Conservation (phyloP, 208 protist genomes). For the Leishmania arabica region DNA sequence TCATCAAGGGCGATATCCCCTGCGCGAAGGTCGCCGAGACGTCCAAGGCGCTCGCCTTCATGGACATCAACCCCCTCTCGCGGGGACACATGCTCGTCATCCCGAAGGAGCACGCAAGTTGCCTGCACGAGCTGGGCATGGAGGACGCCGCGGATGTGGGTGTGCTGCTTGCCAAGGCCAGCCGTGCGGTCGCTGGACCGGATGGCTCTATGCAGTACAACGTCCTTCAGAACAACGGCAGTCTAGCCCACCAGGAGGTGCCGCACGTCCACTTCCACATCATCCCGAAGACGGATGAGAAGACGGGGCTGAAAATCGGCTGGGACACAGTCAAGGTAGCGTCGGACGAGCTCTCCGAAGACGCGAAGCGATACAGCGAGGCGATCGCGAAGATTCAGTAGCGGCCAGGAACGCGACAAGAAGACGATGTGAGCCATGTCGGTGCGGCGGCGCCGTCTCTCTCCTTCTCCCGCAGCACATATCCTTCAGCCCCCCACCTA, state of each 20-base stretch:
- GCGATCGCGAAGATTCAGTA: constrained; percentile 57
- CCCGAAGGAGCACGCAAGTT: constrained; percentile 78
- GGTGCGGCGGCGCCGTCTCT: background rate
- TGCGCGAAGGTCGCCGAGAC: constrained; percentile 89
- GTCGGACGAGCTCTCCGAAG: constrained; percentile 57
- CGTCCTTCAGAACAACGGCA: constrained; percentile 94
- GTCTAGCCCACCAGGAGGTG: constrained; percentile 91
- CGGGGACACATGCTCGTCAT: constrained; percentile 87
- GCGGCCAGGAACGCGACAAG: background rate
- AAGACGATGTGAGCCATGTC: background rate
- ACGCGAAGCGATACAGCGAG: constrained; percentile 64
- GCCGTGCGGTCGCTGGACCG: constrained; percentile 64
- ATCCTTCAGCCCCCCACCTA: background rate
- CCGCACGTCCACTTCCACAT: constrained; percentile 95
- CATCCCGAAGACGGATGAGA: constrained; percentile 82
- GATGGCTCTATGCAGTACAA: constrained; percentile 86
- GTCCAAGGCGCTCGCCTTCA: constrained; percentile 78
- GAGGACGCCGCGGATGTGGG: constrained; percentile 77
- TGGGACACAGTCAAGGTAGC: constrained; percentile 74
- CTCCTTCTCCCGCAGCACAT: background rate
- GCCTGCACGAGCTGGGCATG: constrained; percentile 76
- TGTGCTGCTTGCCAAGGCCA: constrained; percentile 51
- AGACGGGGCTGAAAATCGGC: constrained; percentile 63
- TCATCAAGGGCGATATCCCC: constrained; percentile 77
- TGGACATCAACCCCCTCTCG: constrained; percentile 89